Conservation (phyloP, 2,329 filamentous ascomycete genomes). For the Cordyceps tenuipes region DNA sequence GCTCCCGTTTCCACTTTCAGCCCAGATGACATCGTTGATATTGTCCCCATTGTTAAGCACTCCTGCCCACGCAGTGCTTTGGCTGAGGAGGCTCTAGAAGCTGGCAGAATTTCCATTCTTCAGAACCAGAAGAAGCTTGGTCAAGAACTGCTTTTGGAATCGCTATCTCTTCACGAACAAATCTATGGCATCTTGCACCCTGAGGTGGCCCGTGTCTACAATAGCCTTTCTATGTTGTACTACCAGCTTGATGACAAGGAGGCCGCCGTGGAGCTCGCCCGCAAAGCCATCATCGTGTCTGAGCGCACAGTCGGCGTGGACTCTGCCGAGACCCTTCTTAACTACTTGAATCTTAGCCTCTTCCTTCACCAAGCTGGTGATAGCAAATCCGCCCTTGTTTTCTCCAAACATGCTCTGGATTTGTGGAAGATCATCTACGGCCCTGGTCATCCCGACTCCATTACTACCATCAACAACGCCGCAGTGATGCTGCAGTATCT, state of each 20-base stretch:
- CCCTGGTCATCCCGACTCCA: conserved; percentile 86
- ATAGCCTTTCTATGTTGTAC: conserved; percentile 89
- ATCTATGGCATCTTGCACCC: conserved; percentile 97
- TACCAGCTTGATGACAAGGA: conserved; percentile 98
- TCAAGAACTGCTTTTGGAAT: conserved; percentile 92
- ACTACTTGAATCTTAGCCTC: conserved; percentile 90
- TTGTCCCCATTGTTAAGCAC: conserved; percentile 93
- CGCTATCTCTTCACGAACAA: conserved; percentile 90
- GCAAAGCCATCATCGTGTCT: conserved; percentile 92
- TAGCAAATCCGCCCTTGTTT: conserved; percentile 77
- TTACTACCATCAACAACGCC: conserved; percentile 97
- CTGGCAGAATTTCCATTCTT: conserved; percentile 89
- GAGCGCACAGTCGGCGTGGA: conserved; percentile 92
- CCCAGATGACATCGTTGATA: conserved; percentile 79
- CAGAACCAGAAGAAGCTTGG: conserved; percentile 94
- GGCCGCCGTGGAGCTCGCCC: conserved; percentile 85
- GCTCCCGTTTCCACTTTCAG: conserved; percentile 48
- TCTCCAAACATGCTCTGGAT: conserved; percentile 85
- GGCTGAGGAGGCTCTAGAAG: conserved; percentile 92
- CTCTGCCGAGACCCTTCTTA: conserved; percentile 85
- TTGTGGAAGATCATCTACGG: conserved; percentile 98
- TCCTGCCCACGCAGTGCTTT: conserved; percentile 83
- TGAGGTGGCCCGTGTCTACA: conserved; percentile 91
- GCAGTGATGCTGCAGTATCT: conserved; percentile 97
- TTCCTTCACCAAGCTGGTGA: conserved; percentile 91